Conservation (phyloP, 768 basidiomycete species). For the Leccinum uliginosum region DNA sequence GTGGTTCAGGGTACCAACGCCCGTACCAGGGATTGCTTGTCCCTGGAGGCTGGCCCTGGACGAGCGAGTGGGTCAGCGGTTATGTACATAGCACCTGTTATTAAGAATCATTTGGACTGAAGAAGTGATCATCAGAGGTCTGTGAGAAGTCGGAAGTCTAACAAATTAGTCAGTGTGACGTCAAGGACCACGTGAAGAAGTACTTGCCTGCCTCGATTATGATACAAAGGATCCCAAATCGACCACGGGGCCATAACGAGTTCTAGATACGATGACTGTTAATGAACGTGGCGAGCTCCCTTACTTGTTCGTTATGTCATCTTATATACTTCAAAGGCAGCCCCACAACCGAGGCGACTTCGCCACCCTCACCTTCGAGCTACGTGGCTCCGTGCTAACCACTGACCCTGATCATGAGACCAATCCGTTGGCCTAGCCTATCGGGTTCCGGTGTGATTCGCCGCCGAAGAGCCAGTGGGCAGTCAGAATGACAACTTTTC, state of each 20-base stretch:
- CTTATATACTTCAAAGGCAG: slow-evolving; percentile 40
- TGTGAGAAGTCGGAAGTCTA: not conserved
- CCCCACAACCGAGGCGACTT: slow-evolving; percentile 39
- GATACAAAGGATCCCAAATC: not conserved
- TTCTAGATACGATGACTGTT: not conserved
- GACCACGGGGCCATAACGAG: not conserved
- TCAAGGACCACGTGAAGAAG: not conserved
- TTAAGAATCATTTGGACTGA: not conserved
- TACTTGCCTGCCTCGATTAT: not conserved
- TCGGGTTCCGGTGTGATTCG: slow-evolving; percentile 31
- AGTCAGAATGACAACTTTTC: slow-evolving; percentile 27
- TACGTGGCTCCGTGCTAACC: not conserved
- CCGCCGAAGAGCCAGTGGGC: slow-evolving; percentile 34
- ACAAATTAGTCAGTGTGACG: not conserved
- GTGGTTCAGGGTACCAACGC: not conserved
- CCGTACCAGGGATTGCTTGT: not conserved
- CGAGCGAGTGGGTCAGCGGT: not conserved
- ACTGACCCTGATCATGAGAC: slow-evolving; percentile 8
- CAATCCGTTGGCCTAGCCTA: slow-evolving; percentile 45
- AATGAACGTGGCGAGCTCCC: not conserved
- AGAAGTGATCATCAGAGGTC: not conserved
- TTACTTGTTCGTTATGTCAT: not conserved
- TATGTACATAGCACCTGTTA: not conserved
- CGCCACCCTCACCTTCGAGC: not conserved
- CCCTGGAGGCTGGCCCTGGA: not conserved